Base-by-base conservation (phyloP, 2,329 filamentous ascomycete species). In the Stemphylium lycopersici region DNA sequence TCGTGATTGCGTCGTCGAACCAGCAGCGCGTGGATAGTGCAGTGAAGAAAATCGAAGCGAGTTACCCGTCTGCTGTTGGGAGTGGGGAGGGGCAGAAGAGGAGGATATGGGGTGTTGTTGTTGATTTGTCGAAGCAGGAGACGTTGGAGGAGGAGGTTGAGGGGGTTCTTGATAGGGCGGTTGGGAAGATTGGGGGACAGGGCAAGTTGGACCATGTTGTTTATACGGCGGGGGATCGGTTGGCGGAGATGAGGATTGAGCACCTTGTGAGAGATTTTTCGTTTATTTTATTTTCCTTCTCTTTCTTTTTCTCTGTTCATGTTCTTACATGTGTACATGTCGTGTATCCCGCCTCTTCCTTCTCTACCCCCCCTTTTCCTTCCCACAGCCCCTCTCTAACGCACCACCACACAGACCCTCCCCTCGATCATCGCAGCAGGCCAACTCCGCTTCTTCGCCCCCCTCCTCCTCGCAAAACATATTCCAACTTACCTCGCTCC, bases 1-100 rank as follows among this genome's bases (percentile, higher is more conserved):
- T 89, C 13, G 81, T 78, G 40, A 81, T 90, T 65, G 82, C 83
- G n/a, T 86, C 83, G 2, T 88, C 85, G 2, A 83, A 80, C 48
- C 69, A 77, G 8, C 48, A 71, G 26, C 81, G 81, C 41, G 70
- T 89, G 33, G 65, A 79, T 29, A 65, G 68, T 0, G 80, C 84
- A 10, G 67, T 86, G 51, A 59, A 67, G 1, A 67, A 70, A 18
- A 76, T 88, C 41, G 67, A 76, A 42, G 63, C 69, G 2, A 55
- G 76, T 45, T 80, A 83, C 65, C 78, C 78, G 33, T 73, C 74
- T n/a, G 71, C 73, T 29, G 8, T 3, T 29, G 26, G 26, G 2
- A 2, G 7, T 29, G 26, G 26, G 2, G 6, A 26, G 11, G 26
- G 26, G 2, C 10, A 10, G 45, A 67, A 70, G 15, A 59, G 71